Evolutionary conservation across 352 stramenopile species (phyloP).

Genomic region (Ophiocytium majus): DNA sequence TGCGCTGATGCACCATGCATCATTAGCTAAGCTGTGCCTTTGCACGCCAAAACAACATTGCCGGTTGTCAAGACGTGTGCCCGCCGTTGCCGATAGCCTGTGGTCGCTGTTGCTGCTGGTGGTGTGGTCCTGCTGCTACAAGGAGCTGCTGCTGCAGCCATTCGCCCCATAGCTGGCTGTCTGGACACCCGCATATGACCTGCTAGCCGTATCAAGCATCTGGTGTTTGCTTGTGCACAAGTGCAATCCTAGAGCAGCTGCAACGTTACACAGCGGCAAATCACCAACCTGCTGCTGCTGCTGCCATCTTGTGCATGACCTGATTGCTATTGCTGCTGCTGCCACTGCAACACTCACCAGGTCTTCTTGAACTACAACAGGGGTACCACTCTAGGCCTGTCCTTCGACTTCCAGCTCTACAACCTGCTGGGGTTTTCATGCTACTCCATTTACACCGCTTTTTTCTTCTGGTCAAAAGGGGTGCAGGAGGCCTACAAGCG

Average conservation of each 20-base stretch:
- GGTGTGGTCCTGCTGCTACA: too few relatives aligned
- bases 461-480: constrained; percentile 41
- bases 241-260: background rate
- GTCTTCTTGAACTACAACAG: constrained; percentile 77
- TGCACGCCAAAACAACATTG: too few relatives aligned
- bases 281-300: background rate
- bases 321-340: constrained; percentile 24
- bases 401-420: constrained; percentile 80
- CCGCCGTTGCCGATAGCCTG: too few relatives aligned
- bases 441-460: constrained; percentile 77
- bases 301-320: constrained; percentile 18
- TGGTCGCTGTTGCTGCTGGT: too few relatives aligned
- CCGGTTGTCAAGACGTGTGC: too few relatives aligned
- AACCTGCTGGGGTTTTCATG: constrained; percentile 82
- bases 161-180: background rate
- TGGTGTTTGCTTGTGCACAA: background rate
- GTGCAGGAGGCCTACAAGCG: constrained; percentile 29
- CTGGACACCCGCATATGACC: background rate
- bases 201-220: background rate
- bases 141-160: too few relatives aligned
- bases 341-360: constrained; percentile 60
- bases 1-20: too few relatives aligned
- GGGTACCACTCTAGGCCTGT: constrained; percentile 76
- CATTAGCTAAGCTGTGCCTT: too few relatives aligned
- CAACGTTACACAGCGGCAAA: background rate